Evolutionary conservation across 192 early-diverging fungal species (phyloP).

Genomic region (Coemansia sp.): DNA sequence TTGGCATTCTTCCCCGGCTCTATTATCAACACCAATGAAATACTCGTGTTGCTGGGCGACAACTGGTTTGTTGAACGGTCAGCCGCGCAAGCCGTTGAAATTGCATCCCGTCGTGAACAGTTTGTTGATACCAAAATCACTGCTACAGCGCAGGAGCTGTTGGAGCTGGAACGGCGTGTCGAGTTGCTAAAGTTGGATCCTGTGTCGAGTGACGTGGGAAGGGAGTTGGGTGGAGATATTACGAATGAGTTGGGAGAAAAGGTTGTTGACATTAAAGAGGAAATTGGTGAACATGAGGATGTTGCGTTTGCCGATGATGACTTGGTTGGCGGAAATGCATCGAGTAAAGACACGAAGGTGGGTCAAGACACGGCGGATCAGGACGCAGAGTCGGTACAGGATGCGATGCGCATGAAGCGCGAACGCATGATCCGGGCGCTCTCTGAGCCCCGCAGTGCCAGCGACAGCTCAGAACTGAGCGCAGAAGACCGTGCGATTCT

Average conservation of each 20-base stretch:
- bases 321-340: not conserved
- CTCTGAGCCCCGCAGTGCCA: not conserved
- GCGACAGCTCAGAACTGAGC: conserved; percentile 5
- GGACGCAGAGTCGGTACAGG: not conserved
- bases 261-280: conserved; percentile 54
- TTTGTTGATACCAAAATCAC: conserved; percentile 32
- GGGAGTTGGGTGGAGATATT: conserved; percentile 9
- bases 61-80: conserved; percentile 90
- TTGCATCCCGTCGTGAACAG: conserved; percentile 64
- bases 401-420: conserved; percentile 13
- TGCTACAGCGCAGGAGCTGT: conserved; percentile 12
- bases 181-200: not conserved
- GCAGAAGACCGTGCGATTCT: conserved; percentile 24
- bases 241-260: conserved; percentile 52
- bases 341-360: too few relatives aligned
- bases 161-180: conserved; percentile 9
- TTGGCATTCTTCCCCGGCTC: conserved; percentile 86
- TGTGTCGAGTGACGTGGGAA: conserved; percentile 3
- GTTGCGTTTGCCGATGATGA: not conserved
- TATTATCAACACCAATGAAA: conserved; percentile 90
- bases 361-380: not conserved
- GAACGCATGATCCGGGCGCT: conserved; percentile 22
- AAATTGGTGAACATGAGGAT: conserved; percentile 13
- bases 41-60: conserved; percentile 84
- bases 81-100: conserved; percentile 68